Conservation (phyloP, 805 yeast species). For the Saccharomycopsis fodiens region DNA sequence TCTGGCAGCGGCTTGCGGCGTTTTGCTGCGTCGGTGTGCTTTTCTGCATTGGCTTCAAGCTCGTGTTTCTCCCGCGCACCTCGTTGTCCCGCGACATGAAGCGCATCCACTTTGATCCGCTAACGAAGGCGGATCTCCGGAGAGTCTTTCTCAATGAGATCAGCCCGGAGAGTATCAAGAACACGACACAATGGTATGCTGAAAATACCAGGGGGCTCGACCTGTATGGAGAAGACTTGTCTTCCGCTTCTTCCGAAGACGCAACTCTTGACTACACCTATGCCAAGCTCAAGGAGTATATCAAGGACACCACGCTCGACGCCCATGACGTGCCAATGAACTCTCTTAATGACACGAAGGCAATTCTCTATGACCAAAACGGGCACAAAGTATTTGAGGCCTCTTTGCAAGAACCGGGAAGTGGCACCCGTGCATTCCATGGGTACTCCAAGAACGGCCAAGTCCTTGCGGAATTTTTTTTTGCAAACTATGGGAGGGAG, state of each 20-base stretch:
- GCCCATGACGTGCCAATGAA: constrained; percentile 53
- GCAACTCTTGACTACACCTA: constrained; percentile 39
- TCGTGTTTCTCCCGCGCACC: constrained; percentile 77
- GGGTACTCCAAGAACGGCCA: constrained; percentile 61
- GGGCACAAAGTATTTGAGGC: constrained; percentile 39
- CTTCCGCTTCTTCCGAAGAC: not conserved
- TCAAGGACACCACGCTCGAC: constrained; percentile 37
- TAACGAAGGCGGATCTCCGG: constrained; percentile 65
- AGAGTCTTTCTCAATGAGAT: constrained; percentile 45
- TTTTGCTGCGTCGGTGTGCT: constrained; percentile 41
- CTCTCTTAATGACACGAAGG: constrained; percentile 48
- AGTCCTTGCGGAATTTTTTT: constrained; percentile 47
- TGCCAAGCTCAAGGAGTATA: constrained; percentile 43
- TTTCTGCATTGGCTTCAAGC: constrained; percentile 48
- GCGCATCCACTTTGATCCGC: constrained; percentile 56
- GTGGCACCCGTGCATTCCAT: constrained; percentile 44
- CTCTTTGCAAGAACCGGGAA: constrained; percentile 38
- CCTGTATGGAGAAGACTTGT: not conserved
- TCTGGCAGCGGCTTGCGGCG: constrained; percentile 32
- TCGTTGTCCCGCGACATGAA: constrained; percentile 76
- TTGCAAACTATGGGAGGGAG: constrained; percentile 50
- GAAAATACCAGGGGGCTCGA: not conserved
- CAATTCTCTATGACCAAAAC: constrained; percentile 30
- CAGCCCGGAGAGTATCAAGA: constrained; percentile 13
- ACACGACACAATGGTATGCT: not conserved